phyloP scores from a whole-genome alignment of 2,329 filamentous ascomycete genomes.

The Fonsecaea multimorphosa region DNA sequence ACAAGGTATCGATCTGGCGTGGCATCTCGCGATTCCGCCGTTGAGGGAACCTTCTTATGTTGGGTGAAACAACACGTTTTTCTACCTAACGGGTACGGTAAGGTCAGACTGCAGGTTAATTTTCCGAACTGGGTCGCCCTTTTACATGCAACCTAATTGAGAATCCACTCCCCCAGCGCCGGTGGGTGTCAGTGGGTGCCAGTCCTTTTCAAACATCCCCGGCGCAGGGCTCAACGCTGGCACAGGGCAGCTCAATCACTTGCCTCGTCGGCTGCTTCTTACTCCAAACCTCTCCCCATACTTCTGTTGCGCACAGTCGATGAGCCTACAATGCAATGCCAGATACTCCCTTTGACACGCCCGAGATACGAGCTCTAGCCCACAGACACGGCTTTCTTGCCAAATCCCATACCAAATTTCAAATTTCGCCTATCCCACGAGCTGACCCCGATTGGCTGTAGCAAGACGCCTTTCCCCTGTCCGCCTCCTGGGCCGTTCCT shows the following conservation, averaged over 20 bases:
- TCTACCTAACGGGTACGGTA: too few species aligned
- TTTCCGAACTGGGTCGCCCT: not conserved
- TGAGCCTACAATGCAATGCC: slow-evolving; percentile 5
- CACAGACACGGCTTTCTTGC: not conserved
- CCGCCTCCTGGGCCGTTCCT: slow-evolving; percentile 15
- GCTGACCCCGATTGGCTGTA: slow-evolving; percentile 22
- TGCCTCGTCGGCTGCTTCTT: slow-evolving; percentile 1
- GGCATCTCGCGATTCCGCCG: not conserved
- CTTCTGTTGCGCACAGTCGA: not conserved
- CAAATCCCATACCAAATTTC: slow-evolving; percentile 23
- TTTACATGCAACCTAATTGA: not conserved
- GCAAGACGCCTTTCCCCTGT: slow-evolving; percentile 12
- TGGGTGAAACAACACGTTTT: not conserved
- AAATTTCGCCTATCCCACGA: slow-evolving; percentile 24
- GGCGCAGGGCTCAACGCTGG: not conserved
- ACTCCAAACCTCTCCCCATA: not conserved
- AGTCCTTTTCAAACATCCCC: slow-evolving; percentile 1
- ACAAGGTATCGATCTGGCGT: too few species aligned
- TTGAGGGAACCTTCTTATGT: not conserved
- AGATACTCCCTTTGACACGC: not conserved
- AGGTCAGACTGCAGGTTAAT: slow-evolving; percentile 3
- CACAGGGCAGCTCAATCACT: not conserved
- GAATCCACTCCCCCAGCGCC: not conserved
- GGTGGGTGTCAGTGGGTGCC: too few species aligned
- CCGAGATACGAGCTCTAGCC: not conserved